Conservation (phyloP, 805 yeast genomes). For the Cyberlindnera mycetangii region DNA sequence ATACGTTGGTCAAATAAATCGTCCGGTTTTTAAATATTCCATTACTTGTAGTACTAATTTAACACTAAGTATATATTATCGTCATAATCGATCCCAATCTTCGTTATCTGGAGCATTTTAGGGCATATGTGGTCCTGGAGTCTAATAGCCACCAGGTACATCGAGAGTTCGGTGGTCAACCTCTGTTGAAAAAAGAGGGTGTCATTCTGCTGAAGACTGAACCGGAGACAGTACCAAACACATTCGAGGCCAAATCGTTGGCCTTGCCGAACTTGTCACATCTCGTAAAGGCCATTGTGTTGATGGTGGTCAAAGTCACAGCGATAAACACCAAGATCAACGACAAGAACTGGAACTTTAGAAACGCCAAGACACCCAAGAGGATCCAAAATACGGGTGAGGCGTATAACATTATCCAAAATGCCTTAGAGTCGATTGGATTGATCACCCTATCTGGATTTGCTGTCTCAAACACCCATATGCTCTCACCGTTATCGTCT, state of each 20-base stretch:
- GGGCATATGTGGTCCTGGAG: no score
- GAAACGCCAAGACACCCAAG: slow-evolving; percentile 71
- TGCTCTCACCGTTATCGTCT: slow-evolving; percentile 42
- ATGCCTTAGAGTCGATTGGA: slow-evolving; percentile 86
- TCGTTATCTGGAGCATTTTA: no score
- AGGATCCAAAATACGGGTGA: slow-evolving; percentile 76
- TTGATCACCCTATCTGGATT: slow-evolving; percentile 71
- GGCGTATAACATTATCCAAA: slow-evolving; percentile 77
- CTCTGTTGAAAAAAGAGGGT: slow-evolving; percentile 22
- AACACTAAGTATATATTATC: no score
- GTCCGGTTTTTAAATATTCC: no score
- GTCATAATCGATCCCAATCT: no score
- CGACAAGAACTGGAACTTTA: slow-evolving; percentile 72
- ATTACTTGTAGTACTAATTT: no score
- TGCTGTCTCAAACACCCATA: slow-evolving; percentile 87
- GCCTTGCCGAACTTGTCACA: slow-evolving; percentile 93
- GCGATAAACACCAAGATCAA: slow-evolving; percentile 65
- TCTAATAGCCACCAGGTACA: no score
- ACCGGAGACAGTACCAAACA: slow-evolving; percentile 53
- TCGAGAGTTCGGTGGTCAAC: neutral
- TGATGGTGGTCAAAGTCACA: slow-evolving; percentile 68
- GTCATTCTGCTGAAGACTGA: slow-evolving; percentile 46
- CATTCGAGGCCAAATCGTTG: slow-evolving; percentile 55
- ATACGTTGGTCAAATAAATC: no score
- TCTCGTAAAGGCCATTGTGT: slow-evolving; percentile 85